A percentile compares a stretch with the other conserved stretches of the same genome.
Conservation (phyloP, 2,329 filamentous ascomycete genomes). For the Dothiorella sarmentorum region DNA sequence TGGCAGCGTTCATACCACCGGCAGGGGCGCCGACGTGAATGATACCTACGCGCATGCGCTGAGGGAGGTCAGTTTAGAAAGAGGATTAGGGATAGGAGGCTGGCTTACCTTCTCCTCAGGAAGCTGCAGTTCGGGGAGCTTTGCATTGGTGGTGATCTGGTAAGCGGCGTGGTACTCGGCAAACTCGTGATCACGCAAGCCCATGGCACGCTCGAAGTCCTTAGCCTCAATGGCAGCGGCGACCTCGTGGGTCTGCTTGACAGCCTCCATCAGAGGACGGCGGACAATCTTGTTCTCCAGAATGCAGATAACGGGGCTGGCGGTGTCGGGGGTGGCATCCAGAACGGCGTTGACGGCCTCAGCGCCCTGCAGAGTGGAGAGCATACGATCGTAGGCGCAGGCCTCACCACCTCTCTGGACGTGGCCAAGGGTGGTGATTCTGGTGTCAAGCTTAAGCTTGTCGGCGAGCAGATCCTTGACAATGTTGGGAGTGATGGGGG, state of each 20-base stretch:
- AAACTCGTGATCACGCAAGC: slow-evolving; percentile 86
- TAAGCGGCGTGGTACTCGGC: slow-evolving; percentile 89
- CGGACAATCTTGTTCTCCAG: slow-evolving; percentile 97
- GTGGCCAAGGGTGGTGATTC: slow-evolving; percentile 92
- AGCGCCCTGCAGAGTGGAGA: slow-evolving; percentile 88
- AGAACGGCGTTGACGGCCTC: slow-evolving; percentile 91
- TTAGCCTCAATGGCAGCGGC: slow-evolving; percentile 76
- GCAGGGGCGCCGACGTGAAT: slow-evolving; percentile 96
- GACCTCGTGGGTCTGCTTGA: slow-evolving; percentile 80
- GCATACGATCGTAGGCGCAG: slow-evolving; percentile 90
- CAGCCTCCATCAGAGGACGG: slow-evolving; percentile 84
- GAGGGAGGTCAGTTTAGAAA: neutral
- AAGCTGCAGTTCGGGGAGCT: slow-evolving; percentile 65
- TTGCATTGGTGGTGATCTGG: slow-evolving; percentile 81
- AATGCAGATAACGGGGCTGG: slow-evolving; percentile 92
- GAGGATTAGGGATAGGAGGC: neutral
- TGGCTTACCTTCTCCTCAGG: slow-evolving; percentile 65
- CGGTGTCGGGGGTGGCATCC: slow-evolving; percentile 81
- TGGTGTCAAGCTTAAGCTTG: slow-evolving; percentile 79
- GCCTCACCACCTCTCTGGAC: slow-evolving; percentile 94
- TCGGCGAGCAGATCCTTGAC: slow-evolving; percentile 87
- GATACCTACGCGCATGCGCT: slow-evolving; percentile 91
- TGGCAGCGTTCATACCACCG: slow-evolving; percentile 97
- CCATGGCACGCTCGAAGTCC: slow-evolving; percentile 85
- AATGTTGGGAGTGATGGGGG: slow-evolving; percentile 74